phyloP scores from a whole-genome alignment of 73 alveolate genomes.

The Stentor coeruleus region DNA sequence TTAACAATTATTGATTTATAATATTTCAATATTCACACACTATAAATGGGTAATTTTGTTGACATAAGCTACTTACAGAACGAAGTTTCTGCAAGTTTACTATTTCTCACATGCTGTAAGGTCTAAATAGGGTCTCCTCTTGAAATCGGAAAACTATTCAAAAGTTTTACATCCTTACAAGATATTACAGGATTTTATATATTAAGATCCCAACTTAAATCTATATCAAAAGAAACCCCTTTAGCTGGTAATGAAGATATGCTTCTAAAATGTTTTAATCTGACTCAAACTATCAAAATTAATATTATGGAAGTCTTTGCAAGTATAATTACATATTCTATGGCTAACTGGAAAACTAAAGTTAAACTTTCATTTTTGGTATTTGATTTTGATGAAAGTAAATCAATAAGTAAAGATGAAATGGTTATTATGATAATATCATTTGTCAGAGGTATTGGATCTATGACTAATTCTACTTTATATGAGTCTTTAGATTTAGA shows the following conservation, averaged over 20 bases:
- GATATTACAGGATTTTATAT: too few species aligned
- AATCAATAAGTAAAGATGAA: not conserved
- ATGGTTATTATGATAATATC: not conserved
- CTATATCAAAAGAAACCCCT: not conserved
- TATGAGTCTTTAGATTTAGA: not conserved
- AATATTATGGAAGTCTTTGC: constrained; percentile 16
- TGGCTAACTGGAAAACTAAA: not conserved
- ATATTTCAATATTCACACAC: too few species aligned
- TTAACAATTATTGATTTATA: too few species aligned
- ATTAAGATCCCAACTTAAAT: not conserved
- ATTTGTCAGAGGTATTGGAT: not conserved
- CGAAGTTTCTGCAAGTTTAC: too few species aligned
- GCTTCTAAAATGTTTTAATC: not conserved
- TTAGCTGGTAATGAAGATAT: not conserved
- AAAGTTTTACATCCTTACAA: too few species aligned
- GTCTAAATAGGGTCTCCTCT: too few species aligned
- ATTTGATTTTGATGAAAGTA: constrained; percentile 14
- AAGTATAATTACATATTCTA: not conserved
- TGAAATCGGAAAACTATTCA: too few species aligned
- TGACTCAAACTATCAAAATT: not conserved
- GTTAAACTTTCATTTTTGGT: not conserved
- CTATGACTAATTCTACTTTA: too few species aligned
- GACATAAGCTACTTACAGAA: too few species aligned
- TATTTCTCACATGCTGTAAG: too few species aligned
- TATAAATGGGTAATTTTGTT: too few species aligned